Evolutionary conservation across 2,329 filamentous ascomycete genomes (phyloP).

Genomic region (Xylariomycetidae sp.): DNA sequence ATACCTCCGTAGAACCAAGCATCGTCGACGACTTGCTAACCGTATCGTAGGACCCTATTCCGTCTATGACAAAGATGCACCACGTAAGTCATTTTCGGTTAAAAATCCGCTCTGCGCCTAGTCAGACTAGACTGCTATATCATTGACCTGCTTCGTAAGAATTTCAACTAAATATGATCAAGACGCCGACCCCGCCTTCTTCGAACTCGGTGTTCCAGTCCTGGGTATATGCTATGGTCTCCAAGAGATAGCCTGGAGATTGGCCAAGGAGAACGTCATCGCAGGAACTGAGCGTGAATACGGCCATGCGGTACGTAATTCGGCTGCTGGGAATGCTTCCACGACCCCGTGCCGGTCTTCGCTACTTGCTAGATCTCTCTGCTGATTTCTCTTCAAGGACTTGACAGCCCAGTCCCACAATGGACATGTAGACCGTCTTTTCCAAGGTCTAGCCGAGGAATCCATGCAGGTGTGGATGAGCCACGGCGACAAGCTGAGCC

Average conservation of each 20-base stretch:
- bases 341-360: background rate
- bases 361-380: slow-evolving; percentile 47
- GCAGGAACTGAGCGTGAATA: slow-evolving; percentile 67
- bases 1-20: background rate
- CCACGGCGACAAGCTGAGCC: slow-evolving; percentile 79
- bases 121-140: no score
- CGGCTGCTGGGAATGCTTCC: no score
- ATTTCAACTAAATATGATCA: slow-evolving; percentile 6
- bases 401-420: no score
- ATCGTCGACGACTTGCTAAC: slow-evolving; percentile 5
- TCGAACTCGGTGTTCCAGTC: slow-evolving; percentile 65
- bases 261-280: slow-evolving; percentile 60
- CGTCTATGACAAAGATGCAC: slow-evolving; percentile 75
- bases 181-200: slow-evolving; percentile 74
- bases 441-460: no score
- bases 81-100: slow-evolving; percentile 31
- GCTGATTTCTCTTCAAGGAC: no score
- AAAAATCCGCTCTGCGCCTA: no score
- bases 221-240: slow-evolving; percentile 56
- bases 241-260: slow-evolving; percentile 67
- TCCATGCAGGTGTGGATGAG: no score
- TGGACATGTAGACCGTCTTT: no score
- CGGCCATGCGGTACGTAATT: slow-evolving; percentile 65
- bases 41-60: slow-evolving; percentile 47
- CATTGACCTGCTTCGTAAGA: slow-evolving; percentile 2